phyloP scores from a whole-genome alignment of 257 asterid genomes.

The Nicotiana noctiflora region DNA sequence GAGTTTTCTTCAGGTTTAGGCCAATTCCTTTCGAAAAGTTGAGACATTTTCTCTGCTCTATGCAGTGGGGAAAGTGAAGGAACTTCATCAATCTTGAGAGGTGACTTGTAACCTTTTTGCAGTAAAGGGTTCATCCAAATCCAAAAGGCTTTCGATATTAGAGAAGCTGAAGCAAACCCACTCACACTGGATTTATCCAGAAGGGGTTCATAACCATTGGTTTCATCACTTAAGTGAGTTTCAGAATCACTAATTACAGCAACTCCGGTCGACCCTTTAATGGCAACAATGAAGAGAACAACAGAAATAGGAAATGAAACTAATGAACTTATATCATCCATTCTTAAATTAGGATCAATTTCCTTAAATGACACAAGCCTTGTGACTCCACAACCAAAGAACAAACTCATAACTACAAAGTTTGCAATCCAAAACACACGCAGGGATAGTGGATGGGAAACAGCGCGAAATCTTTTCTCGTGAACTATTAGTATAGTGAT shows the following conservation, averaged over 20 bases:
- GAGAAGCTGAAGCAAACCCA: conserved; percentile 72
- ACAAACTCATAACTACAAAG: conserved; percentile 37
- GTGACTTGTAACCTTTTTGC: conserved; percentile 54
- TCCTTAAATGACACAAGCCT: conserved; percentile 39
- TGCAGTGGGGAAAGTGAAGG: conserved; percentile 76
- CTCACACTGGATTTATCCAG: conserved; percentile 41
- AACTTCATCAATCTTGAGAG: conserved; percentile 64
- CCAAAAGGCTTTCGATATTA: conserved; percentile 69
- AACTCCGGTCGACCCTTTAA: conserved; percentile 69
- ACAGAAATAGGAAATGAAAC: conserved; percentile 35
- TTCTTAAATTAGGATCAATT: conserved; percentile 27
- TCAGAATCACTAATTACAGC: conserved; percentile 20
- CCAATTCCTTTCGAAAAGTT: conserved; percentile 56
- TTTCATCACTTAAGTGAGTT: conserved; percentile 21
- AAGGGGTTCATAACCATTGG: conserved; percentile 25
- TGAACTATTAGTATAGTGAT: conserved; percentile 43
- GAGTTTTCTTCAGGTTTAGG: conserved; percentile 72
- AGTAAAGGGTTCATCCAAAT: conserved; percentile 83
- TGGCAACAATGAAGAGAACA: conserved; percentile 38
- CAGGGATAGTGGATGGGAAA: conserved; percentile 50
- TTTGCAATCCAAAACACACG: conserved; percentile 57
- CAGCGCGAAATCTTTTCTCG: conserved; percentile 60
- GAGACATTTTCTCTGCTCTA: conserved; percentile 60
- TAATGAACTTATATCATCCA: conserved; percentile 49
- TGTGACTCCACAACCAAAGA: conserved; percentile 37